A percentile compares a stretch with the other conserved stretches of the same genome.
phyloP scores from a whole-genome alignment of 192 early-diverging fungal genomes.

The Powellomyces hirtus region DNA sequence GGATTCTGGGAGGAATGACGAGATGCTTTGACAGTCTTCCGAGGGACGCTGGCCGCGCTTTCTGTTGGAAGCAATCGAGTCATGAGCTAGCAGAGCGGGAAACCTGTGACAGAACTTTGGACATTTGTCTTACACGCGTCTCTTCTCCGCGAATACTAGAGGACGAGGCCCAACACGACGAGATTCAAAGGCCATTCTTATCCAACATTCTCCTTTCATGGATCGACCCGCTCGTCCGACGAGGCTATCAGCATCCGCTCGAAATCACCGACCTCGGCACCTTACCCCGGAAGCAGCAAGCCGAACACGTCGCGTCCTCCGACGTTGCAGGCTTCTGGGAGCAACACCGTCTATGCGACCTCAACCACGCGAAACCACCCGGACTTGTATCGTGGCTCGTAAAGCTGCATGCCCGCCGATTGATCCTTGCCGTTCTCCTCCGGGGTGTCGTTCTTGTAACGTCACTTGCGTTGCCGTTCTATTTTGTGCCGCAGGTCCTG shows the following conservation, averaged over 20 bases:
- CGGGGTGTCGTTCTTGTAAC: slow-evolving; percentile 4
- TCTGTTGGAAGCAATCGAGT: too few species aligned
- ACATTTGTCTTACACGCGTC: too few species aligned
- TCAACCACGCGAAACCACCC: not conserved
- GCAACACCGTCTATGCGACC: not conserved
- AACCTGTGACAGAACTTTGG: too few species aligned
- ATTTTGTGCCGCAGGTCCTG: slow-evolving; percentile 5
- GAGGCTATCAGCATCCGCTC: slow-evolving; percentile 13
- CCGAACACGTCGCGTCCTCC: not conserved
- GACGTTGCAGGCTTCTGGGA: not conserved
- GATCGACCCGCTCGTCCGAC: not conserved
- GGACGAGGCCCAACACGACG: too few species aligned
- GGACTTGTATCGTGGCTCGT: not conserved
- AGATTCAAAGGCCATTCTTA: not conserved
- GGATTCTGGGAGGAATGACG: too few species aligned
- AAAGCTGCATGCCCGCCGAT: not conserved
- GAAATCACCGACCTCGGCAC: not conserved
- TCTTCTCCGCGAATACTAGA: too few species aligned
- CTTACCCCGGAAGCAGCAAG: not conserved
- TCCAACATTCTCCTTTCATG: slow-evolving; percentile 11
- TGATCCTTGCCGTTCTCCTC: not conserved
- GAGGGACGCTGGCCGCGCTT: too few species aligned
- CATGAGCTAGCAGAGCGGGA: too few species aligned
- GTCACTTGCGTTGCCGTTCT: not conserved
- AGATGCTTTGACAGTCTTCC: too few species aligned